Conservation (phyloP, 805 yeast genomes). For the Sugiyamaella smithiae region DNA sequence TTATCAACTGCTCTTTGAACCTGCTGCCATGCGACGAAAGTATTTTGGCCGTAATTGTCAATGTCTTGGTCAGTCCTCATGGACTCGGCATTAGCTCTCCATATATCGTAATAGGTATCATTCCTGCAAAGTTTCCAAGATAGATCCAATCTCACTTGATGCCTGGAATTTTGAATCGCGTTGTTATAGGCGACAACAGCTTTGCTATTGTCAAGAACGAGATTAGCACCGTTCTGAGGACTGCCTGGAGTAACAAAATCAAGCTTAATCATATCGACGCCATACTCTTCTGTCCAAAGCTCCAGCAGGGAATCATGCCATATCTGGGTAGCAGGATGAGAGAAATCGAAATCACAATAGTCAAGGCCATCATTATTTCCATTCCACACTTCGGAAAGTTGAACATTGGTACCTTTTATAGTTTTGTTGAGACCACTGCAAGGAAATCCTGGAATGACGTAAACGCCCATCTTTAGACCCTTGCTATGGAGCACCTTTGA, state of each 20-base stretch:
- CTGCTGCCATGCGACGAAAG: constrained; percentile 11
- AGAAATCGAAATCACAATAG: constrained; percentile 14
- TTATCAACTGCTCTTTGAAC: constrained; percentile 16
- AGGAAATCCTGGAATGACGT: constrained; percentile 14
- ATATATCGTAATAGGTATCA: constrained; percentile 12
- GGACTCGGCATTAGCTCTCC: constrained; percentile 10
- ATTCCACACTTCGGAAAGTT: constrained; percentile 7
- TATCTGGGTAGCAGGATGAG: constrained; percentile 13
- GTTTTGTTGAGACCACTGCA: constrained; percentile 12
- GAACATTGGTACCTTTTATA: constrained; percentile 12
- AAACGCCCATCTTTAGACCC: constrained; percentile 14
- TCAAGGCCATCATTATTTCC: constrained; percentile 16
- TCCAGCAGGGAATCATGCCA: constrained; percentile 13
- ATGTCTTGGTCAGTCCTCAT: constrained; percentile 17
- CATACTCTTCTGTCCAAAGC: constrained; percentile 12
- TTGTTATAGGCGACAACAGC: constrained; percentile 14
- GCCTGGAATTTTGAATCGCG: constrained; percentile 13
- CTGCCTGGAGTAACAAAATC: constrained; percentile 16
- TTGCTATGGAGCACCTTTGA: constrained; percentile 8
- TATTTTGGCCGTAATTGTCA: constrained; percentile 11
- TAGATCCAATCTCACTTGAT: constrained; percentile 10
- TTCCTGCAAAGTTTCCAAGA: constrained; percentile 16
- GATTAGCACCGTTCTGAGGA: constrained; percentile 13
- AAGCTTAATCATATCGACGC: constrained; percentile 14
- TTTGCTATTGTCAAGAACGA: constrained; percentile 8